A percentile compares a stretch with the other conserved stretches of the same genome.
Conservation (phyloP, 352 stramenopile genomes). For the Thalassiosira livingstoniorum region DNA sequence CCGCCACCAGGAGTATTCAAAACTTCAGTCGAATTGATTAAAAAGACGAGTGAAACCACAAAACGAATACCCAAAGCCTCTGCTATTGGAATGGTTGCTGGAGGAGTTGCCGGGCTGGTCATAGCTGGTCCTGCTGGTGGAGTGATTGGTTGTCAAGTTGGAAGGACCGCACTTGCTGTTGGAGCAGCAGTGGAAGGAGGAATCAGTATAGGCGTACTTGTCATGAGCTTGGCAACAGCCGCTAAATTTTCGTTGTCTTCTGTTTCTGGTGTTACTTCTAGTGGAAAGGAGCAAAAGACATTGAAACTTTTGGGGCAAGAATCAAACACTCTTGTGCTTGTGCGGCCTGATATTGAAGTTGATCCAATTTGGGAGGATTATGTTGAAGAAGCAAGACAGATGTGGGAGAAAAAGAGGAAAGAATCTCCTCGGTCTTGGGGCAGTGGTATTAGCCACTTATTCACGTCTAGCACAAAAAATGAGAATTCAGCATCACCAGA, state of each 20-base stretch:
- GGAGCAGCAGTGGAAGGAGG: conserved; percentile 75
- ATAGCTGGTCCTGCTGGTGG: conserved; percentile 75
- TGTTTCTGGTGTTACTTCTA: conserved; percentile 4
- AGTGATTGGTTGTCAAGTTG: conserved; percentile 67
- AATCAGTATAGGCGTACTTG: conserved; percentile 68
- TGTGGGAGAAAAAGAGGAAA: conserved; percentile 45
- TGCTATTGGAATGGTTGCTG: conserved; percentile 66
- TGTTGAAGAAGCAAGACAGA: conserved; percentile 53
- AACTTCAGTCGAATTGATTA: conserved; percentile 51
- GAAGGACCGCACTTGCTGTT: conserved; percentile 65
- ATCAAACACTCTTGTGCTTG: conserved; percentile 55
- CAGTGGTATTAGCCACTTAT: conserved; percentile 49
- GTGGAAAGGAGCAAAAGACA: conserved; percentile 18
- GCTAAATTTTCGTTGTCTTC: conserved; percentile 44
- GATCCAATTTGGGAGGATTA: conserved; percentile 79
- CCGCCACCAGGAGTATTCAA: conserved; percentile 13
- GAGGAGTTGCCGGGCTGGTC: conserved; percentile 72
- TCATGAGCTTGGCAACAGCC: conserved; percentile 63
- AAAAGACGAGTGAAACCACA: conserved; percentile 49
- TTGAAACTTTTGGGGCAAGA: conserved; percentile 29
- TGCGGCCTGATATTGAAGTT: conserved; percentile 74
- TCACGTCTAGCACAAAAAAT: conserved; percentile 23
- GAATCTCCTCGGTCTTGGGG: conserved; percentile 25
- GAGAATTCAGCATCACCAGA: conserved; percentile 41
- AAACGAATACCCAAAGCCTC: conserved; percentile 51